These are phyloP conservation scores for Metschnikowia bowlesiae DNA, from an alignment of 805 yeast species.

Conservation along the genomic window DNA sequence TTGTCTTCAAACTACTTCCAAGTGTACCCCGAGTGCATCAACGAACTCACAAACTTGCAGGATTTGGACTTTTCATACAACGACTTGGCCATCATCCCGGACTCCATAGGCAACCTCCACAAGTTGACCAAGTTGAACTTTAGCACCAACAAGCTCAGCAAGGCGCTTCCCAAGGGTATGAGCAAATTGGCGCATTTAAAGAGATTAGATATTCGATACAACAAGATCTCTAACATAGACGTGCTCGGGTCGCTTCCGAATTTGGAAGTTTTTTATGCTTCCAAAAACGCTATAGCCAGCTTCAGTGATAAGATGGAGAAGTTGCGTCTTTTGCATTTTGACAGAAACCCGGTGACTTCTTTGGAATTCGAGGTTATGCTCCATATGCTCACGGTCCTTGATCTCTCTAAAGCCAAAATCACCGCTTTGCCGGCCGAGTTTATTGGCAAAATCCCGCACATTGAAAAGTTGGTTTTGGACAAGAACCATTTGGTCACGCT, in stretches of 20 bases:
- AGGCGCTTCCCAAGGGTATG: slow-evolving; percentile 50
- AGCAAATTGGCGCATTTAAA: slow-evolving; percentile 52
- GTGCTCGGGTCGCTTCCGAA: slow-evolving; percentile 53
- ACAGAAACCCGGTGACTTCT: slow-evolving; percentile 79
- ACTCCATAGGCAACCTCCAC: slow-evolving; percentile 51
- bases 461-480: slow-evolving; percentile 73
- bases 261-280: slow-evolving; percentile 66
- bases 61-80: slow-evolving; percentile 83
- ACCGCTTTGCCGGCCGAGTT: slow-evolving; percentile 67
- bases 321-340: slow-evolving; percentile 66
- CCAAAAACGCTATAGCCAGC: slow-evolving; percentile 71
- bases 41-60: slow-evolving; percentile 51
- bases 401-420: slow-evolving; percentile 77
- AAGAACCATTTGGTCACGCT: slow-evolving; percentile 75
- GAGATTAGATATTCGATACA: slow-evolving; percentile 74
- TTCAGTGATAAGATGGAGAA: slow-evolving; percentile 60
- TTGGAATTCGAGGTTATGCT: slow-evolving; percentile 52
- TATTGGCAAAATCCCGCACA: slow-evolving; percentile 53
- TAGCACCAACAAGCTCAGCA: slow-evolving; percentile 63
- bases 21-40: slow-evolving; percentile 60
- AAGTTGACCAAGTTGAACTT: slow-evolving; percentile 66
- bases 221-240: slow-evolving; percentile 52
- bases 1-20: slow-evolving; percentile 73
- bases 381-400: slow-evolving; percentile 62
- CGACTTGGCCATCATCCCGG: slow-evolving; percentile 58